phyloP scores from a whole-genome alignment of 495 filamentous ascomycete species.

The Xylaria bambusicola region DNA sequence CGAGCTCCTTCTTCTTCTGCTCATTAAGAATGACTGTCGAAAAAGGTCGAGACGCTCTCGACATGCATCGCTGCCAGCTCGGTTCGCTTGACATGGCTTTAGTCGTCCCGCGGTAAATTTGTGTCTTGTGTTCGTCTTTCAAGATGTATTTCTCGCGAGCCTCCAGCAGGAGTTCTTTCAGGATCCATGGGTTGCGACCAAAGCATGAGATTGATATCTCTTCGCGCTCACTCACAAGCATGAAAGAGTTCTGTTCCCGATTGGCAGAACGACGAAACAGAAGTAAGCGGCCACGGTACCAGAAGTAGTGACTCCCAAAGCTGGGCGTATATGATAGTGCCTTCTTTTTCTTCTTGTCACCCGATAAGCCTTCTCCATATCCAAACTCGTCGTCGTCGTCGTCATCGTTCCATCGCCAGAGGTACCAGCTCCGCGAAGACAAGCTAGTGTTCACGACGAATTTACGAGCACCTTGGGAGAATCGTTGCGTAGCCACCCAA shows the following conservation, averaged over 20 bases:
- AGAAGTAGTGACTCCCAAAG: slow-evolving; percentile 66
- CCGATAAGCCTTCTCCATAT: slow-evolving; percentile 41
- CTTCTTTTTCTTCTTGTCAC: slow-evolving; percentile 54
- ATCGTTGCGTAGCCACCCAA: slow-evolving; percentile 65
- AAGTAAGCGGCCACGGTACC: slow-evolving; percentile 58
- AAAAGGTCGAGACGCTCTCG: slow-evolving; percentile 70
- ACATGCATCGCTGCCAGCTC: slow-evolving; percentile 56
- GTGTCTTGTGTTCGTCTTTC: slow-evolving; percentile 61
- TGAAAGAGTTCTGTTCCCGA: slow-evolving; percentile 28
- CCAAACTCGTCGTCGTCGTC: slow-evolving; percentile 52
- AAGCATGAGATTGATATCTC: slow-evolving; percentile 65
- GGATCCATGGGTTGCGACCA: slow-evolving; percentile 63
- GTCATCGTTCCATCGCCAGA: slow-evolving; percentile 45
- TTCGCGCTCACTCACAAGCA: slow-evolving; percentile 50
- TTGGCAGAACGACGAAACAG: slow-evolving; percentile 54
- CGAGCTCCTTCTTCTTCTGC: slow-evolving; percentile 69
- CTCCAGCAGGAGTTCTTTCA: slow-evolving; percentile 68
- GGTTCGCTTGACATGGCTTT: slow-evolving; percentile 36
- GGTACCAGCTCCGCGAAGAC: slow-evolving; percentile 49
- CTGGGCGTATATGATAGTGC: slow-evolving; percentile 64
- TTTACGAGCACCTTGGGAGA: slow-evolving; percentile 56
- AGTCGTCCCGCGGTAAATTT: slow-evolving; percentile 63
- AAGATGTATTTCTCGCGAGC: slow-evolving; percentile 59
- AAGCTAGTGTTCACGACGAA: slow-evolving; percentile 65
- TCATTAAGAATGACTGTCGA: slow-evolving; percentile 84